Evolutionary conservation across 176 grass and related monocot species (phyloP), one percentile per base, ranked within the genome.

Genomic region (Zizania latifolia): DNA sequence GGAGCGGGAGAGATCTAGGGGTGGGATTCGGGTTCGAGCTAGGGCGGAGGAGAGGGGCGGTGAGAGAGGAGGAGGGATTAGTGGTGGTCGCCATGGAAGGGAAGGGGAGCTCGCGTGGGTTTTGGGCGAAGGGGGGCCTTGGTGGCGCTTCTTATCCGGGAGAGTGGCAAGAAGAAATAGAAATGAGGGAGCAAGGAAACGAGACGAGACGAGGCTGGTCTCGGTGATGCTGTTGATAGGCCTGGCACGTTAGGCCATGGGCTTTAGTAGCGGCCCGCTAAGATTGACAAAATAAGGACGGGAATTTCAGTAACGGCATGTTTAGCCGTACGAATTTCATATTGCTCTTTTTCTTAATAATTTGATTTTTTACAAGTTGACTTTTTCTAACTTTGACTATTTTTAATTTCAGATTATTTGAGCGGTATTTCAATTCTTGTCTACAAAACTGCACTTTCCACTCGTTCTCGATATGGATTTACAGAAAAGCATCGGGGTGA

Each of bases 21-120:
- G 63, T 14, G 65, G 39, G 68, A 12, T 48, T 78, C 29, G 72
- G 36, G 43, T 68, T 77, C 11, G 79, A 45, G 53, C 65, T 86
- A 53, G 72, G 65, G 41, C 78, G 69, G 40, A 81, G 80, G 28
- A 83, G 45, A 51, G 65, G 51, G 41, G 68, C 51, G 44, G 78
- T 89, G 35, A 87, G 83, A 48, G 90, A 89, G 43, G 86, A 86
- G 71, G 78, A 69, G 45, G 78, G 11, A 58, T 83, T 48, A 22
- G 84, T 38, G 43, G 88, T 11, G 51, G 58, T 87, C 74, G 90
- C 80, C 90, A 93, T 89, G 79, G 74, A 34, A 3, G 64, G 16
- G 36, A 43, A 51, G 27, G 51, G 22, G 54, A 74, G 79, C 80
- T 71, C 58, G 16, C 50, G 59, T 41, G 75, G 86, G 59, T 88